Evolutionary conservation across 345 rosid species (phyloP).

Genomic region (Salix viminalis): DNA sequence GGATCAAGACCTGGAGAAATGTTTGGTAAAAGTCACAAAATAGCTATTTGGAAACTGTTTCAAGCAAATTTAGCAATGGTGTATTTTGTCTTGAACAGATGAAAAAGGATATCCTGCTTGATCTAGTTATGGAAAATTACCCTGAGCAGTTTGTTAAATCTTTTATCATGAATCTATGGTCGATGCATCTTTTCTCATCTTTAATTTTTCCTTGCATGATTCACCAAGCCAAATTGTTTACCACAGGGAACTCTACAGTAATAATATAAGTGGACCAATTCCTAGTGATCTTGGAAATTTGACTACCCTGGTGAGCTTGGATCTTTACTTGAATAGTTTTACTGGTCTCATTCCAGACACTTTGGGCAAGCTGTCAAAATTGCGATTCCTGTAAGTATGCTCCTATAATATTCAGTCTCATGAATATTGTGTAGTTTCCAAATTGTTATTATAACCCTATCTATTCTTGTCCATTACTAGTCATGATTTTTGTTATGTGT

Average conservation of each 20-base stretch:
- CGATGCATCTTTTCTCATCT: background rate
- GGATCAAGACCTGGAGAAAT: background rate
- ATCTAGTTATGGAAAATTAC: background rate
- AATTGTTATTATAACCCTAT: background rate
- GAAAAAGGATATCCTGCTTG: background rate
- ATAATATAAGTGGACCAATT: conserved; percentile 80
- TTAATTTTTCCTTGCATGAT: background rate
- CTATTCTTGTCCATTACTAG: background rate
- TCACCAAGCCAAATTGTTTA: conserved; percentile 5
- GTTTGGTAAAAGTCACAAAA: background rate
- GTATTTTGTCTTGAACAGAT: background rate
- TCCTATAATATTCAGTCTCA: background rate
- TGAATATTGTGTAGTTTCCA: background rate
- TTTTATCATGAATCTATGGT: background rate
- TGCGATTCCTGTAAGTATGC: conserved; percentile 84
- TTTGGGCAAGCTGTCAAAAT: conserved; percentile 78
- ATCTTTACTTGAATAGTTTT: conserved; percentile 92
- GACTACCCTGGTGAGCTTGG: conserved; percentile 96
- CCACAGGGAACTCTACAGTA: conserved; percentile 94
- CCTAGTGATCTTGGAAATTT: conserved; percentile 94
- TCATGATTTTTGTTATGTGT: background rate
- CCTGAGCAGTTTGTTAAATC: background rate
- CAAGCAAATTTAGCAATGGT: background rate
- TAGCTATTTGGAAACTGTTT: no score
- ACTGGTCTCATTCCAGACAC: conserved; percentile 85